Evolutionary conservation across 805 yeast species (phyloP).

Genomic region (Wickerhamomyces rabaulensis): DNA sequence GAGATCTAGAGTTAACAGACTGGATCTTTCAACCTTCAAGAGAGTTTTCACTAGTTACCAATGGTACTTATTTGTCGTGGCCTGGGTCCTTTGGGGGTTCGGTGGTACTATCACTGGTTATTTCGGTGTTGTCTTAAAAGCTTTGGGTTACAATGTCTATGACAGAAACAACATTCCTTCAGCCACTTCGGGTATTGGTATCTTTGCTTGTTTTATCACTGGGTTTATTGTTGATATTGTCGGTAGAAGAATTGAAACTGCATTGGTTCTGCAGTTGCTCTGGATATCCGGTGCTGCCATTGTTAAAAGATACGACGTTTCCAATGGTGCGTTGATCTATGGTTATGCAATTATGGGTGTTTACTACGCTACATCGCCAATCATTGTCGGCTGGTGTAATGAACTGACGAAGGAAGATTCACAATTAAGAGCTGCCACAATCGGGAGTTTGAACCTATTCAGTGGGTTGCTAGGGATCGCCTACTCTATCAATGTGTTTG

Average conservation of each 20-base stretch:
- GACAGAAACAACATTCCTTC: slow-evolving; percentile 22
- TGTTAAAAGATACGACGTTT: slow-evolving; percentile 13
- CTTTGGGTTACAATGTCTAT: slow-evolving; percentile 17
- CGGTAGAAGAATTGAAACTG: slow-evolving; percentile 16
- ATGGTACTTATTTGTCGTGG: slow-evolving; percentile 17
- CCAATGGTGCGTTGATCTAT: slow-evolving; percentile 12
- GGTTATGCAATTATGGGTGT: slow-evolving; percentile 15
- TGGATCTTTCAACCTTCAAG: slow-evolving; percentile 12
- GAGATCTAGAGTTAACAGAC: slow-evolving; percentile 11
- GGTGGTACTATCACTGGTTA: slow-evolving; percentile 8
- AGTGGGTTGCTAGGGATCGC: slow-evolving; percentile 15
- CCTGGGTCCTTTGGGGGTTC: slow-evolving; percentile 12
- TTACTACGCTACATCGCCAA: slow-evolving; percentile 13
- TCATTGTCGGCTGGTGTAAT: slow-evolving; percentile 21
- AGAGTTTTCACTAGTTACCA: slow-evolving; percentile 16
- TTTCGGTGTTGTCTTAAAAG: slow-evolving; percentile 16
- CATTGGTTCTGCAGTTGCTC: slow-evolving; percentile 2
- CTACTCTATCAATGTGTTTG: slow-evolving; percentile 10
- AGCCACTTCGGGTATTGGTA: slow-evolving; percentile 14
- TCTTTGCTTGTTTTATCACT: slow-evolving; percentile 11
- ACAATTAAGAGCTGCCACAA: slow-evolving; percentile 19
- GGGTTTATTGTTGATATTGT: slow-evolving; percentile 16
- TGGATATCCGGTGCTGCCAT: slow-evolving; percentile 16
- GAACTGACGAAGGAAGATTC: slow-evolving; percentile 20
- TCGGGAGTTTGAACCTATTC: slow-evolving; percentile 20